phyloP scores from a whole-genome alignment of 2,329 filamentous ascomycete genomes.

The Leptographium lundbergii region DNA sequence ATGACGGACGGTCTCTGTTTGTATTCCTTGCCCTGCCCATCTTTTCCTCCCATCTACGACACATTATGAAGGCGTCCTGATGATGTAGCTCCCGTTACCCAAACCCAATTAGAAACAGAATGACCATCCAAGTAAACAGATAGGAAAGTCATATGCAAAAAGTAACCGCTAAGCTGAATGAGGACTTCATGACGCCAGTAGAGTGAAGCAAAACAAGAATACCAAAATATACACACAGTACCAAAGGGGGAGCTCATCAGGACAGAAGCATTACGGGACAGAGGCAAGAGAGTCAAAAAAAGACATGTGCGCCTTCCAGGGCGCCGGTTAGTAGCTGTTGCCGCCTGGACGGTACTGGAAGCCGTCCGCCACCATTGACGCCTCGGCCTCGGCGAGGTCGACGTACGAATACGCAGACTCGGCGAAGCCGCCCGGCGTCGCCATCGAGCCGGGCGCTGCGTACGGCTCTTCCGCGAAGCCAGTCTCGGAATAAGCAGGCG shows the following conservation, averaged over 20 bases:
- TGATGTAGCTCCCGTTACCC: too few relatives aligned
- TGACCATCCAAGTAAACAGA: too few relatives aligned
- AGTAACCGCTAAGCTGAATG: not conserved
- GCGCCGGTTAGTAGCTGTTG: not conserved
- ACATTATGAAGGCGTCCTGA: too few relatives aligned
- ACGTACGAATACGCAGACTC: conserved; percentile 3
- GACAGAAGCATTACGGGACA: not conserved
- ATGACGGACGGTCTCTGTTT: too few relatives aligned
- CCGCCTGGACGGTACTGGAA: conserved; percentile 23
- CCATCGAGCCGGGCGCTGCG: not conserved
- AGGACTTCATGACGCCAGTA: not conserved
- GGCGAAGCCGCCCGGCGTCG: not conserved
- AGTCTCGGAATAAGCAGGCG: conserved; percentile 29
- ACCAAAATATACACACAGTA: too few relatives aligned
- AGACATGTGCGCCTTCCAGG: not conserved
- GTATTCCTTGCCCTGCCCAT: too few relatives aligned
- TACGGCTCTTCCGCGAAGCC: not conserved
- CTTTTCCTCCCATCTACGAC: too few relatives aligned
- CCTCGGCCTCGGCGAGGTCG: conserved; percentile 10
- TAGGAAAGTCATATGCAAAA: not conserved
- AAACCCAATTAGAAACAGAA: too few relatives aligned
- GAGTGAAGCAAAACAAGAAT: not conserved
- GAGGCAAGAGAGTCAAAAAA: not conserved
- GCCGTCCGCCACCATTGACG: conserved; percentile 29
- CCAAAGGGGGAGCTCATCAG: too few relatives aligned